Base-by-base conservation (phyloP, 805 yeast species). In the Jamesozyma jinghongensis region DNA sequence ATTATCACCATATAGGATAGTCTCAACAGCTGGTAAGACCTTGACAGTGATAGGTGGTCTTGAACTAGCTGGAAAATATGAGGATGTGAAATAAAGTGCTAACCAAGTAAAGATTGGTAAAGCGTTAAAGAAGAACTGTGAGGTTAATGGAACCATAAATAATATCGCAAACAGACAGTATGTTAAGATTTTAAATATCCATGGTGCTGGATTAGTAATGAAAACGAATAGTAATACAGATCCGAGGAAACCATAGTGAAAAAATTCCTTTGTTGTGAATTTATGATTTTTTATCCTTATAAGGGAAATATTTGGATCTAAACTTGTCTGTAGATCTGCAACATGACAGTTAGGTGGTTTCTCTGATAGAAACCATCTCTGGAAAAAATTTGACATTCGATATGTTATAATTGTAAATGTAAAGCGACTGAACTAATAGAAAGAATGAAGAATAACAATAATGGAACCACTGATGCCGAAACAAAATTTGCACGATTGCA, bases 41-140 rank as follows among this genome's bases (percentile, higher is more conserved):
- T 88, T 80, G 41, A 88, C 97, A 36, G 79, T 75, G 49, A 88
- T 90, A n/a, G 87, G 81, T 4, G 96, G 95, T 57, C 90, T 79
- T 73, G 81, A 77, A 3, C 66, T 60, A 3, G 77, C 70, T 8
- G 94, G 85, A 51, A 88, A 80, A 51, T 77, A 79, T 13, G 84
- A 73, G 34, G 87, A 78, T 19, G 81, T 74, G 64, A 83, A 86
- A 63, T 80, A 88, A 39, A 90, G 70, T 19, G 86, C 77, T 49
- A 85, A 73, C 95, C 96, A 88, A 2, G 94, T 71, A 41, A 81
- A 73, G 18, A 90, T 77, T 3, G 97, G 97, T 55, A 85, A 62
- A 12, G 86, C 92, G 51, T 78, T 79, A 38, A 85, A 69, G 61
- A 85, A 85, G 59, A 88, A 86, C 61, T 90, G 97, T 6, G 83